Base-by-base conservation (phyloP, 768 basidiomycete species). In the Boletales sp. region DNA sequence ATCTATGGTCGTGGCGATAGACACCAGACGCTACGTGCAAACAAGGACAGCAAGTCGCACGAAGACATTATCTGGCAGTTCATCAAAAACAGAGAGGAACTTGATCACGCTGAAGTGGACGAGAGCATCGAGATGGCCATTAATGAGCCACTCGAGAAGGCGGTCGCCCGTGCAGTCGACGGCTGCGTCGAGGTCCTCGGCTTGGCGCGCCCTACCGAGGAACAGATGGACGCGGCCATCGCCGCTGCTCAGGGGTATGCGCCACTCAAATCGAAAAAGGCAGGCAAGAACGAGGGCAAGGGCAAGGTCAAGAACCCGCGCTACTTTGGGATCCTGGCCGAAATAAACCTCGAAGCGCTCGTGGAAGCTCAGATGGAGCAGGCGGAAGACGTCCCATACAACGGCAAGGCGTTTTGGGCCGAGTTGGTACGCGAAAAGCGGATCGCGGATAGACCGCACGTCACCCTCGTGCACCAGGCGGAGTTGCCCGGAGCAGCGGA, bases 21-120 rank as follows among this genome's bases (percentile, higher is more conserved):
- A 54, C 96, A 99, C 71, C 88, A 97, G 64, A 79, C 81, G 0
- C 79, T 99, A 1, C 81, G 77, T 34, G 83, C 85, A 0, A 82
- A 85, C 54, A 64, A 61, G 10, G 48, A 63, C 14, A 63, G 69
- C 15, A 78, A 76, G 48, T 59, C 68, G 25, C 90, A 98, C 67
- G 94, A 96, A 67, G 74, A 80, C 6, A 80, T 94, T 17, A 67
- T 98, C n/a, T 84, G 84, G 82, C 75, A 73, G 68, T 98, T 99
- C 71, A 70, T 98, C 46, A 72, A 69, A 21, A 54, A 70, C n/a
- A 65, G 73, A 0, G 81, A 94, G 55, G 76, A 80, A 55, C 82
- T 97, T 8, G 67, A 75, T 1, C 70, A 73, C 2, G 57, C 59
- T 14, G 84, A 91, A 65, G 84, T 90, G 7, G 86, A 91, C 53